Evolutionary conservation across 331 rosid genomes (phyloP), one percentile per base, ranked within the genome.

Genomic region (Acacia concinna): DNA sequence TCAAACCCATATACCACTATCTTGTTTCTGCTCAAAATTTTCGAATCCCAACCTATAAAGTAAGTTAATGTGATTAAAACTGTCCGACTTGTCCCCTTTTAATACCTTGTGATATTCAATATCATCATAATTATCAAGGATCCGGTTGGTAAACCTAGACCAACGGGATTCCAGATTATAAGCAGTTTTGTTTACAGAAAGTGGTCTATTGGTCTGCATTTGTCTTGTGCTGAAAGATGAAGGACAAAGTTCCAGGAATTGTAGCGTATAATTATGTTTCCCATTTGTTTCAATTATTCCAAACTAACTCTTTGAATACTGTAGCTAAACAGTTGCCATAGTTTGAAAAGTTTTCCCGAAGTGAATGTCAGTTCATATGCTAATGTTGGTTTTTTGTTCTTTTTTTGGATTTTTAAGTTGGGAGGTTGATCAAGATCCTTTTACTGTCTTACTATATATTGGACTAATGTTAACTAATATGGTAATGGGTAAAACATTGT

Each of bases 1-100:
- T 68, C 64, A 27, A 27, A n/a, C 47, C n/a, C 30, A 68, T 25
- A 54, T 25, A 54, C 32, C 20, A 28, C 66, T 28, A 52, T 32
- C 62, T 71, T 66, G 47, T 64, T 70, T 85, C 76, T 21, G 85
- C 57, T 81, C 76, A 60, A 67, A 49, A 7, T 71, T 20, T 41
- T 64, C 63, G 14, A 40, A 74, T 12, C 11, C 8, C 31, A 40
- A 69, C 40, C 54, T 63, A 30, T 70, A 25, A 63, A 75, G 49
- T 43, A 31, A 32, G 68, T 43, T 40, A 12, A 60, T 31, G 68
- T 64, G 60, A 64, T 54, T 35, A 40, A 23, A 40, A 60, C 37
- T 37, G 21, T 78, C 4, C 34, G 60, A 35, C 27, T 8, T 32
- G 31, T 12, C 0, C 41, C 31, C 18, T 60, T 47, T 38, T 37